A percentile compares a stretch with the other conserved stretches of the same genome.
Conservation (phyloP, 1,284 basidiomycete genomes). For the Moesziomyces parantarcticus region DNA sequence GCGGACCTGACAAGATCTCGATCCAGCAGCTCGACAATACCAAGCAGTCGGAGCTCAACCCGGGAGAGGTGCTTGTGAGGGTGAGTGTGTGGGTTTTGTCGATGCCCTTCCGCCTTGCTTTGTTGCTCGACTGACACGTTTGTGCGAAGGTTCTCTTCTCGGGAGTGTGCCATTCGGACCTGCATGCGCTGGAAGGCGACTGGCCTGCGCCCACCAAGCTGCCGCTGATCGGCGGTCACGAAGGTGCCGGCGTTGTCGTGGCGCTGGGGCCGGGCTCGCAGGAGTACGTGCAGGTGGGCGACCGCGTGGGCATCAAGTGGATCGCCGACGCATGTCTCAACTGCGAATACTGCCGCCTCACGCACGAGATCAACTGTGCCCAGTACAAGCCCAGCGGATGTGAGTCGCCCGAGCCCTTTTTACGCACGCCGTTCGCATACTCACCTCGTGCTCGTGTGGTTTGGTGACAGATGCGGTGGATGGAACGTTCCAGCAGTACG, state of each 20-base stretch:
- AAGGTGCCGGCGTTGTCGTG: slow-evolving; percentile 76
- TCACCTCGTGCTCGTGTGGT: neutral
- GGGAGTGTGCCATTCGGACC: slow-evolving; percentile 48
- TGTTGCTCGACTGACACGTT: neutral
- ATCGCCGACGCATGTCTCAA: slow-evolving; percentile 73
- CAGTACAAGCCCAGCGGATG: slow-evolving; percentile 68
- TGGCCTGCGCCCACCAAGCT: slow-evolving; percentile 71
- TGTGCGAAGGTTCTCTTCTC: slow-evolving; percentile 32
- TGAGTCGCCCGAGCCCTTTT: slow-evolving; percentile 16
- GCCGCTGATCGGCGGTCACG: slow-evolving; percentile 86
- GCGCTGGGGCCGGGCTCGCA: slow-evolving; percentile 80
- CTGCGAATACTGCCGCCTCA: slow-evolving; percentile 79
- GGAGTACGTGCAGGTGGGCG: slow-evolving; percentile 74
- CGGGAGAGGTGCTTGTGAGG: slow-evolving; percentile 83
- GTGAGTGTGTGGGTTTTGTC: slow-evolving; percentile 67
- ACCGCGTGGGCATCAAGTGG: slow-evolving; percentile 84
- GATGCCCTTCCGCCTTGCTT: neutral
- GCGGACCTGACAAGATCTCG: slow-evolving; percentile 43
- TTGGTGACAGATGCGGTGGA: slow-evolving; percentile 71
- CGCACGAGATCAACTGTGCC: slow-evolving; percentile 75
- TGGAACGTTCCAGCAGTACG: slow-evolving; percentile 81
- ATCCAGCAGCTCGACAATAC: slow-evolving; percentile 28
- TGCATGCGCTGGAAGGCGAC: slow-evolving; percentile 59
- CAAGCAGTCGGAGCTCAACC: slow-evolving; percentile 72
- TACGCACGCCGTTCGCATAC: neutral